A percentile compares a stretch with the other conserved stretches of the same genome.
Evolutionary conservation across 2,329 filamentous ascomycete genomes (phyloP).

Genomic region (Grosmannia clavigera): DNA sequence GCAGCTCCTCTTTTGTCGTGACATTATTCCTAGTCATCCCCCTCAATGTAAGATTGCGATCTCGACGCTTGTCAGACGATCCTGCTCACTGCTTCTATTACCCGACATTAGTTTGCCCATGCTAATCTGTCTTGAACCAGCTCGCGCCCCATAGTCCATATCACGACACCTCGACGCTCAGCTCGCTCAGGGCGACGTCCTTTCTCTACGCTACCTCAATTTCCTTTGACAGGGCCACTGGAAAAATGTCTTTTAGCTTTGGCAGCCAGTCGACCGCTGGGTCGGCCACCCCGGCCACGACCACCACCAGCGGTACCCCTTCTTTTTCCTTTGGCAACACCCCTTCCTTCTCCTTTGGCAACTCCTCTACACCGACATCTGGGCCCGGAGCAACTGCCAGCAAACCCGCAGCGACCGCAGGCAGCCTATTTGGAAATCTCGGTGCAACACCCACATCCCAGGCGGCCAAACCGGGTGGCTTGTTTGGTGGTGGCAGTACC

Average conservation of each 20-base stretch:
- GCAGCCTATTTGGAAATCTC: not conserved
- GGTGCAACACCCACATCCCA: not conserved
- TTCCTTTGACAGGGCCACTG: not conserved
- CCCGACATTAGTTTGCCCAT: not conserved
- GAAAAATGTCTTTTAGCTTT: constrained; percentile 17
- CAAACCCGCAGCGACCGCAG: not conserved
- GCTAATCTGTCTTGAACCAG: not conserved
- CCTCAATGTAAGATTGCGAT: not conserved
- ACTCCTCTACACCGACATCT: constrained; percentile 17
- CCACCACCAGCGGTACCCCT: constrained; percentile 20
- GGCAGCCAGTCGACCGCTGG: constrained; percentile 21
- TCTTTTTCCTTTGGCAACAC: constrained; percentile 20
- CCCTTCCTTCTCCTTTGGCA: constrained; percentile 29
- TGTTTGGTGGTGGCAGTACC: constrained; percentile 8
- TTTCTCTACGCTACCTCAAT: not conserved
- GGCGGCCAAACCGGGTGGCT: not conserved
- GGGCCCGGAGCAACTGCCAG: constrained; percentile 10
- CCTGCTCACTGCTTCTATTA: not conserved
- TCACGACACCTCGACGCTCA: not conserved
- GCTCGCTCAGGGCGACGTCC: not conserved
- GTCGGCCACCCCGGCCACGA: constrained; percentile 24
- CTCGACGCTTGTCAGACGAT: not conserved
- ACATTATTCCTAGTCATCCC: not conserved
- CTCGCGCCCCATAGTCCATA: not conserved
- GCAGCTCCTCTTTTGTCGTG: not conserved